Conservation (phyloP, 768 basidiomycete species). For the Pleurotus djamor region DNA sequence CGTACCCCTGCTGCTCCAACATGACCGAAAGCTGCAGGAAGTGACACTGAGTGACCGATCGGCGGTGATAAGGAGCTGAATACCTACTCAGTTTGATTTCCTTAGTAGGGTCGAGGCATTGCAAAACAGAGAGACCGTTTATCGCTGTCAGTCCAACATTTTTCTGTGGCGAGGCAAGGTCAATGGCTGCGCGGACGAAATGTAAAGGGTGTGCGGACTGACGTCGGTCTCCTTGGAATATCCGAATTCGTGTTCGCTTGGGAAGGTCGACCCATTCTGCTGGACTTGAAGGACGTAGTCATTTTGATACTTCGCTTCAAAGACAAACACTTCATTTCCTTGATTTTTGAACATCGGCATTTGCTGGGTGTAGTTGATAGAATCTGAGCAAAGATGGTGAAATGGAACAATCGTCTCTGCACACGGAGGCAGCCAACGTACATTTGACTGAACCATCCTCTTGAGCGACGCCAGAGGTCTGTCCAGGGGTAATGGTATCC, state of each 20-base stretch:
- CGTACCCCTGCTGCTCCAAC: too few species aligned
- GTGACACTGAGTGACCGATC: too few species aligned
- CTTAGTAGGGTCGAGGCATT: neutral
- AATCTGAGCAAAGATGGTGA: neutral
- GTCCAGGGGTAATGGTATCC: neutral
- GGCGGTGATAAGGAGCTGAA: too few species aligned
- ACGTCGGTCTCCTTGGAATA: neutral
- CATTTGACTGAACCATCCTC: neutral
- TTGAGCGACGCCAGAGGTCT: neutral
- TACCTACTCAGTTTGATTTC: neutral
- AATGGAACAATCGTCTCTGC: neutral
- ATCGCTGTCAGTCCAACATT: neutral
- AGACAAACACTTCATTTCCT: neutral
- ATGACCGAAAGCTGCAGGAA: too few species aligned
- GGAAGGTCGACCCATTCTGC: neutral
- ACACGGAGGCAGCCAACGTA: neutral
- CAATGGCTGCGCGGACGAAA: too few species aligned
- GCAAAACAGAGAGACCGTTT: neutral
- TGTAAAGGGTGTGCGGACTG: neutral
- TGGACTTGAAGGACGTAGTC: neutral
- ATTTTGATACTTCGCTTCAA: neutral
- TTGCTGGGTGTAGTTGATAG: neutral
- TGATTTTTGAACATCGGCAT: neutral
- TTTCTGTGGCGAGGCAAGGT: too few species aligned
- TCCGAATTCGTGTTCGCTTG: neutral